These are phyloP conservation scores for Acacia concinna DNA, from an alignment of 331 rosid species.

Conservation along the genomic window DNA sequence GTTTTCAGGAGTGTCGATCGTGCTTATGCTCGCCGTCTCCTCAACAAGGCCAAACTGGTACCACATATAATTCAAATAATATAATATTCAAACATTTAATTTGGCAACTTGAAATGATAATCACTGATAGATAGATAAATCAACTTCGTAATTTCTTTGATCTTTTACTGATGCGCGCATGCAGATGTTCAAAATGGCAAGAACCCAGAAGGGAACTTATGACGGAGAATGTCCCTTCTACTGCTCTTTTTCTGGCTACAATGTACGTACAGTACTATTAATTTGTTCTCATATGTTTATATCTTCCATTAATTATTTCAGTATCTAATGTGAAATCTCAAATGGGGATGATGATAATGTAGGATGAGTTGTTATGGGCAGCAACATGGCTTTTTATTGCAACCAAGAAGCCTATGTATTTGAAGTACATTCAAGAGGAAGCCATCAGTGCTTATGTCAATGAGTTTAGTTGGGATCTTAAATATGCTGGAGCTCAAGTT, in stretches of 20 bases:
- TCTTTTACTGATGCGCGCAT: neutral
- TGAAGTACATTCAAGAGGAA: conserved; percentile 62
- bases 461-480: conserved; percentile 98
- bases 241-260: conserved; percentile 86
- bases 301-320: neutral
- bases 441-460: conserved; percentile 60
- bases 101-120: neutral
- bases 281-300: neutral
- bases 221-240: conserved; percentile 99
- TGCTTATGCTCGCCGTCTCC: conserved; percentile 67
- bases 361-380: conserved; percentile 97
- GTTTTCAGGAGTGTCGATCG: conserved; percentile 50
- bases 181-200: conserved; percentile 70
- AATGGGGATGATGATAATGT: conserved; percentile 20
- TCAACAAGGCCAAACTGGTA: conserved; percentile 90
- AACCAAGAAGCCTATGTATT: conserved; percentile 46
- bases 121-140: too few species aligned
- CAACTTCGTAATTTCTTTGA: neutral
- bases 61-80: too few species aligned
- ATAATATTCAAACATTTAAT: neutral
- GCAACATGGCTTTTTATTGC: conserved; percentile 84
- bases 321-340: neutral
- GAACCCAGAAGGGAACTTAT: conserved; percentile 66
- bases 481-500: conserved; percentile 90
- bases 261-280: conserved; percentile 47